These are phyloP conservation scores for Fonsecaea multimorphosa DNA, from an alignment of 2,329 filamentous ascomycete species.

Conservation along the genomic window DNA sequence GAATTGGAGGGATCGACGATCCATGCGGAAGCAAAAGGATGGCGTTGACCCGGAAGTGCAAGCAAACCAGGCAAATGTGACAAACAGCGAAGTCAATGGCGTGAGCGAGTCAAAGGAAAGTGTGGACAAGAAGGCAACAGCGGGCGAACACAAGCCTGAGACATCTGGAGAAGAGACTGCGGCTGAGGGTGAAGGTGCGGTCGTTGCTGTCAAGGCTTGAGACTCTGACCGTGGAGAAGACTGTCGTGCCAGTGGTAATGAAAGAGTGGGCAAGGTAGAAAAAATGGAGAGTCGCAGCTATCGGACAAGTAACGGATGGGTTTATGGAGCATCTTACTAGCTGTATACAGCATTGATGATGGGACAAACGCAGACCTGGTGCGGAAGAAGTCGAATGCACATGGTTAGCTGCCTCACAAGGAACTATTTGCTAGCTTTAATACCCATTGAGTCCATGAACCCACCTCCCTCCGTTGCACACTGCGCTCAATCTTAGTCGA, in stretches of 20 bases:
- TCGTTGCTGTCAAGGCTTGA: conserved; percentile 6
- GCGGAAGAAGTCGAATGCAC: not conserved
- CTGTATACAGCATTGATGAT: conserved; percentile 1
- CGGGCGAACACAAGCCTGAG: conserved; percentile 3
- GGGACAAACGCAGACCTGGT: not conserved
- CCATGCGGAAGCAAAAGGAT: conserved; percentile 2
- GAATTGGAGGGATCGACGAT: conserved; percentile 6
- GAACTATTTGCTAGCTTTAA: not conserved
- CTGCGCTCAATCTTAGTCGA: not conserved
- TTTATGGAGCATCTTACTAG: conserved; percentile 3
- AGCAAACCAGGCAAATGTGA: conserved; percentile 1
- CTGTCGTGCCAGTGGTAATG: not conserved
- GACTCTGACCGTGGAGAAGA: not conserved
- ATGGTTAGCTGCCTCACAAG: not conserved
- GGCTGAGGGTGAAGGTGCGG: not conserved
- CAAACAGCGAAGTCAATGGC: not conserved
- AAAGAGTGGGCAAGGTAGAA: not conserved
- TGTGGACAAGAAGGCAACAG: not conserved
- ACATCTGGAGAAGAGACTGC: conserved; percentile 5
- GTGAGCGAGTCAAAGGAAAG: not conserved
- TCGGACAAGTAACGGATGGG: not conserved
- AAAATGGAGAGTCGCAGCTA: not conserved
- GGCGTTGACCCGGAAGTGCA: not conserved
- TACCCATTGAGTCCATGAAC: not conserved
- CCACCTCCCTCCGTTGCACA: not conserved